Evolutionary conservation across 2,329 filamentous ascomycete species (phyloP).

Genomic region (Aschersonia sp.): DNA sequence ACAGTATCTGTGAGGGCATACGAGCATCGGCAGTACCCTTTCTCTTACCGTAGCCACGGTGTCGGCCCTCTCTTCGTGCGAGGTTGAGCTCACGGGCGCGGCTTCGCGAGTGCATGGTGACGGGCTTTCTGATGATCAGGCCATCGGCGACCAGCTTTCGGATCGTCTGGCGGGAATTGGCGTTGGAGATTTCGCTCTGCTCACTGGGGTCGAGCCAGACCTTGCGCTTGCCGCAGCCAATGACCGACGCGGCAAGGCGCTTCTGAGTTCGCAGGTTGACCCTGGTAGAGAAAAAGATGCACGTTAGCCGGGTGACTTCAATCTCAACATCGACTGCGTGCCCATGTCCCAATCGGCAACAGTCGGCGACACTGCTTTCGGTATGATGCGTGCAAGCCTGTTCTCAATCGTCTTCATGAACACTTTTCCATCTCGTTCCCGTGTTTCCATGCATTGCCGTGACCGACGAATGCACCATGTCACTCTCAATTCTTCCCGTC

Average conservation of each 20-base stretch:
- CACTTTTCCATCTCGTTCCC: too few species aligned
- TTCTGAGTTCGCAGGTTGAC: constrained; percentile 99
- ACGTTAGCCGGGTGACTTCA: not conserved
- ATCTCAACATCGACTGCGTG: not conserved
- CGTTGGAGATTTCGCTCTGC: constrained; percentile 98
- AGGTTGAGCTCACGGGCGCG: constrained; percentile 91
- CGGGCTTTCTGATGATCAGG: constrained; percentile 99
- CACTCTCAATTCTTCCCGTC: too few species aligned
- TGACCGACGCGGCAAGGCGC: constrained; percentile 96
- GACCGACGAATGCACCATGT: too few species aligned
- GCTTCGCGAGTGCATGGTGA: constrained; percentile 98
- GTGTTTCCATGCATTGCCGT: too few species aligned
- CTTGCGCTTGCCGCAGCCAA: constrained; percentile 99
- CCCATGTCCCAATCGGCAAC: too few species aligned
- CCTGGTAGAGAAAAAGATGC: constrained; percentile 37
- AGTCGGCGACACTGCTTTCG: too few species aligned
- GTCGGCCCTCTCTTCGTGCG: constrained; percentile 86
- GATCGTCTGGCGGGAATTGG: constrained; percentile 99
- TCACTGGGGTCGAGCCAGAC: constrained; percentile 99
- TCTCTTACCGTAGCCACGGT: constrained; percentile 99
- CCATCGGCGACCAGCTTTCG: constrained; percentile 99
- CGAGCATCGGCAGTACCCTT: constrained; percentile 99
- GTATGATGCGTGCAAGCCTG: too few species aligned
- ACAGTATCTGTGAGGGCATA: constrained; percentile 97
- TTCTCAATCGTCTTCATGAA: too few species aligned